Base-by-base conservation (phyloP, 106 monocot species). In the Apostasia shenzhenica region DNA sequence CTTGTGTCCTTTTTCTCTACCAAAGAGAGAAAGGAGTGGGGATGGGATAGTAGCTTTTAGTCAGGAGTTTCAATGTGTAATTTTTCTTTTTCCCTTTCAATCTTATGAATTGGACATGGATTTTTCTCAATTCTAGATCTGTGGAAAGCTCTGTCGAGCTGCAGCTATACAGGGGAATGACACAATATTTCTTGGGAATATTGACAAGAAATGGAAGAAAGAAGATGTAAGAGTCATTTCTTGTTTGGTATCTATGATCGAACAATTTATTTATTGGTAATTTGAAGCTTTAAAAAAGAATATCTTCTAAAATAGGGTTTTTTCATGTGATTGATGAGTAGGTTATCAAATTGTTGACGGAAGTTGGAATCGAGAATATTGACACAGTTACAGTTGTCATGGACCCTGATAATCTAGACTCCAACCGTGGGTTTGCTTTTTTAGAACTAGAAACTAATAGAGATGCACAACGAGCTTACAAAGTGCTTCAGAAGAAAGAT, bases 201-300 rank as follows among this genome's bases (percentile, higher is more conserved):
- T 95, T 70, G 88, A 95, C 64, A 95, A 92, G 62, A 84, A 78
- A 53, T 95, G 95, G 95, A 92, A 82, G 78, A 95, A 95, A 71
- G 86, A 95, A 68, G 88, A 95, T 81, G 95, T 92, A 73, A 78
- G 89, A 57, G 11, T 48, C 8, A 66, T 10, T 47, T 73, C 57
- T 42, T 12, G 48, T 47, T 13, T 41, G 54, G 6, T 12, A 55
- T 43, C 55, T 50, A 49, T 57, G 3, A 11, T 43, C 13, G 12
- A 54, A n/a, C 43, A 14, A 4, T 39, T 56, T 55, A 48, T 64
- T 47, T 41, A 54, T 58, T 46, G 52, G 3, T 43, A 55, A 37
- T 46, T 44, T 74, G 13, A 12, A 41, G 55, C 55, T 14, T 63
- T 54, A 44, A 26, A 41, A 61, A 53, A 14, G 45, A 2, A 6